phyloP scores from a whole-genome alignment of 345 rosid genomes.

The Salix purpurea region DNA sequence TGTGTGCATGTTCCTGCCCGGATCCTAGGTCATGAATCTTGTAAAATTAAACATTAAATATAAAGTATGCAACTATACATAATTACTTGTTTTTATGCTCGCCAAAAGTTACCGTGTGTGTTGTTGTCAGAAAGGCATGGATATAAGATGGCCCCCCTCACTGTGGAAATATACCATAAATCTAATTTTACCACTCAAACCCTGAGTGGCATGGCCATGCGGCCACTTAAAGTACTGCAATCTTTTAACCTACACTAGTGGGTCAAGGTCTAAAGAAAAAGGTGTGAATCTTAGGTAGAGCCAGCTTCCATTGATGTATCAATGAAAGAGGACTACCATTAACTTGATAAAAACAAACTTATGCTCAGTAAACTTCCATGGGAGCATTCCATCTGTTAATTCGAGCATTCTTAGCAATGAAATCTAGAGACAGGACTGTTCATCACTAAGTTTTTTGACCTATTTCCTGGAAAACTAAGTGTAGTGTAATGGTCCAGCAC shows the following conservation, averaged over 20 bases:
- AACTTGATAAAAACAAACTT: neutral
- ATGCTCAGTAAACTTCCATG: neutral
- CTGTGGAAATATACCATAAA: neutral
- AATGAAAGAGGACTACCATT: too few species aligned
- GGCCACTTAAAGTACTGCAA: neutral
- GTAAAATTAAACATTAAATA: neutral
- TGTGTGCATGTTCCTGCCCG: too few species aligned
- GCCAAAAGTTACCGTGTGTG: neutral
- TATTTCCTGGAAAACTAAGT: neutral
- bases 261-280: neutral
- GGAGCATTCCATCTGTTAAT: neutral
- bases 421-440: neutral
- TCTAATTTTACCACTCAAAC: neutral
- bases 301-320: neutral
- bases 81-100: too few species aligned
- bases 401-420: neutral
- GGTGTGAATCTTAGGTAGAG: neutral
- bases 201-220: neutral
- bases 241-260: neutral
- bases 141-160: too few species aligned
- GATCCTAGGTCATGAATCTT: too few species aligned
- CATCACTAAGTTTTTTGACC: neutral
- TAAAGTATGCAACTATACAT: neutral
- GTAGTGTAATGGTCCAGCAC: too few species aligned
- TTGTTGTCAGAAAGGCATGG: neutral